Evolutionary conservation across 2,329 filamentous ascomycete species (phyloP), one percentile per base, ranked within the genome.

Genomic region (Fonsecaea pugnacius): DNA sequence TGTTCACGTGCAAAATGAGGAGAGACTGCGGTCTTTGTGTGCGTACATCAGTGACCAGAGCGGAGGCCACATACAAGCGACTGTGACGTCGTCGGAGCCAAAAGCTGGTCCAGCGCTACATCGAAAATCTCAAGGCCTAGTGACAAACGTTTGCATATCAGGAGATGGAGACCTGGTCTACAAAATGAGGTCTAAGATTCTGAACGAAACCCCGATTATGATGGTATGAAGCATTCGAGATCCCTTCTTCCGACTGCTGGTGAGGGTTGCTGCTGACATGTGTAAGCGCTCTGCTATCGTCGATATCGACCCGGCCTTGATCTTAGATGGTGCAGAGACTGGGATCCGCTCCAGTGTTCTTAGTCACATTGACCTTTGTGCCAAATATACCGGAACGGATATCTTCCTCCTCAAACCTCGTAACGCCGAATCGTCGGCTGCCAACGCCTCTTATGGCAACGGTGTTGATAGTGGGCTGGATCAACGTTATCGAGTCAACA

Each of bases 361-460:
- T 58, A 88, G 92, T 68, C 91, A 94, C 72, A 85, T 99, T 71
- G 92, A 98, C 77, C 88, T 89, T 68, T 89, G 96, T 73, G 91
- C 95, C 10, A 86, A 84, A 70, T 96, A 90, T 74, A 97, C 93
- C 67, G 95, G 95, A 58, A 94, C 96, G 60, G 95, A 99, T 77
- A 96, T 99, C 71, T 99, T 99, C 78, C 83, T 99, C 55, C 86
- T 99, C 57, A 93, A 92, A 63, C 93, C 95, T 3, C 96, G 96
- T 78, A 85, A 93, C 69, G 88, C 90, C 32, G 86, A 89, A 74
- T 90, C 91, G 12, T 88, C 96, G 70, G 83, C 90, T 68, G 90
- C 90, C 52, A 65, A 56, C 38, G 60, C 57, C 27, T 92, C 91
- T 69, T 87, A 88, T 75, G 86, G 86, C 33, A 91, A 92, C 73